Percentiles rank a stretch among this genome's conserved stretches.
These are phyloP conservation scores for Linderniella brevidens DNA, from an alignment of 257 asterid genomes.

Conservation along the genomic window DNA sequence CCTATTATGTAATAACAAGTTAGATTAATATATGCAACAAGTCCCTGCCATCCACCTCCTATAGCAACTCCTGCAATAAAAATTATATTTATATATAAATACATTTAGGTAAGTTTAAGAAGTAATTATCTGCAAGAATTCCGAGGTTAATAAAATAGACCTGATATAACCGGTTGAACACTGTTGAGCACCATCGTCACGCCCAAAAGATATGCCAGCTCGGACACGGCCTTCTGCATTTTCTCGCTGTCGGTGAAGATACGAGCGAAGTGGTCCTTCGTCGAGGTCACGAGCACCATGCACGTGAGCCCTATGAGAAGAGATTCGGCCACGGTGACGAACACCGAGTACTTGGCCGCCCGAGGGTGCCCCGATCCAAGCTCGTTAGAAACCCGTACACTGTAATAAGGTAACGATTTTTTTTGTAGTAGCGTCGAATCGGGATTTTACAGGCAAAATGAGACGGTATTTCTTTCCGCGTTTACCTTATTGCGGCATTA, in stretches of 20 bases:
- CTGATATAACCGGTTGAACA: conserved; percentile 91
- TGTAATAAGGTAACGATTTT: conserved; percentile 5
- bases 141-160: conserved; percentile 14
- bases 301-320: conserved; percentile 48
- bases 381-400: conserved; percentile 84
- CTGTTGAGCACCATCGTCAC: conserved; percentile 77
- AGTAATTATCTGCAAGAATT: too few relatives aligned
- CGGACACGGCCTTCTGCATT: conserved; percentile 76
- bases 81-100: not conserved
- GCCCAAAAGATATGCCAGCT: conserved; percentile 75
- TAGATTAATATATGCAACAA: conserved; percentile 75
- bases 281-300: conserved; percentile 46
- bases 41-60: conserved; percentile 99
- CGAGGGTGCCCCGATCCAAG: conserved; percentile 83
- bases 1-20: conserved; percentile 67
- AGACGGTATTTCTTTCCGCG: not conserved
- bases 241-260: conserved; percentile 48
- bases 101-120: too few relatives aligned
- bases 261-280: conserved; percentile 51
- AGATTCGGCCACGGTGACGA: conserved; percentile 49
- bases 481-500: conserved; percentile 85
- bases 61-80: conserved; percentile 72
- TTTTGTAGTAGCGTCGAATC: not conserved
- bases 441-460: not conserved
- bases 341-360: conserved; percentile 75